A percentile compares a stretch with the other conserved stretches of the same genome.
These are phyloP conservation scores for Amanita fuliginea DNA, from an alignment of 768 basidiomycete species.

Conservation along the genomic window DNA sequence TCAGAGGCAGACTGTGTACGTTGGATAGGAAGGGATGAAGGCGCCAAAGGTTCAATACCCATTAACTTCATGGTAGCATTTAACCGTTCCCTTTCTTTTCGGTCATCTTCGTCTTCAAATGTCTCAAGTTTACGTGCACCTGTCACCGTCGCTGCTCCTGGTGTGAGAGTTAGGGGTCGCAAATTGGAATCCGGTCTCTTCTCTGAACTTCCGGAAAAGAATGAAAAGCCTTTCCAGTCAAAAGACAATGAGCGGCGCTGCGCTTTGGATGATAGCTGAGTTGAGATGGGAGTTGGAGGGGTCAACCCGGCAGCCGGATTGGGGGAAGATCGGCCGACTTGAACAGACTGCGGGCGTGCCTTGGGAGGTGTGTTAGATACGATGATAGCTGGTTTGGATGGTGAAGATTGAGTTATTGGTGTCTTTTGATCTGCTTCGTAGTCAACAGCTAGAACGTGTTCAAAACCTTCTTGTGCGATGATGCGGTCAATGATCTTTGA, in stretches of 20 bases:
- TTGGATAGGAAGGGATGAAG: constrained; percentile 23
- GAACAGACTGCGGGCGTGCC: constrained; percentile 51
- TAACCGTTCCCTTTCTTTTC: constrained; percentile 75
- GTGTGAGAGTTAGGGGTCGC: constrained; percentile 65
- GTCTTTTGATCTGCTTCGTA: constrained; percentile 56
- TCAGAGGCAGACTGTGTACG: constrained; percentile 15
- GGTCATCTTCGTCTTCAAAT: constrained; percentile 87
- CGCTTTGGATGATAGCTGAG: constrained; percentile 24
- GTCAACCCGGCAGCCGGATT: constrained; percentile 19
- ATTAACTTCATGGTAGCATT: constrained; percentile 89
- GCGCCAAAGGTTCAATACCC: constrained; percentile 68
- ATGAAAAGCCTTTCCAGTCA: constrained; percentile 72
- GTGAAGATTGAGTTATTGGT: constrained; percentile 23
- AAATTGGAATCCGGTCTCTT: constrained; percentile 54
- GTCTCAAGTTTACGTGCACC: constrained; percentile 75
- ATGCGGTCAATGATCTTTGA: constrained; percentile 98
- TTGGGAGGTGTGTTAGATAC: constrained; percentile 25
- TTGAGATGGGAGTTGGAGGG: constrained; percentile 13
- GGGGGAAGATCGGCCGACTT: constrained; percentile 33
- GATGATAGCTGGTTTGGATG: constrained; percentile 14
- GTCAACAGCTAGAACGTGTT: constrained; percentile 91
- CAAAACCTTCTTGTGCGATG: constrained; percentile 92
- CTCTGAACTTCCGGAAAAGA: constrained; percentile 47
- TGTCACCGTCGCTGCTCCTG: constrained; percentile 44
- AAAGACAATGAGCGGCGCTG: constrained; percentile 75